Base-by-base conservation (phyloP, 305 asterid genomes). In the Fraxinus angustifolia region DNA sequence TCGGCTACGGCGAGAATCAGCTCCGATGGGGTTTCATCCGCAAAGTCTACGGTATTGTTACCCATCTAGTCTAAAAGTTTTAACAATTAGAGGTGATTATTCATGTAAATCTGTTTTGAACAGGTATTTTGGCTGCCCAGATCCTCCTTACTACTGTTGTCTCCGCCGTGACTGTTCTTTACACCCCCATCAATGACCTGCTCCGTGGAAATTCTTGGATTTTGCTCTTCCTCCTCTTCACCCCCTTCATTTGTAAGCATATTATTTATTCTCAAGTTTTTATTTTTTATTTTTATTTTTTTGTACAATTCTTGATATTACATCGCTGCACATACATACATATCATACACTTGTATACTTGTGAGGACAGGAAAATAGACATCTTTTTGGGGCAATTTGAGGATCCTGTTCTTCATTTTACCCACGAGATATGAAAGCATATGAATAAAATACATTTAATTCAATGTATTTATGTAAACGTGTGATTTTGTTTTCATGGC, bases 11-110 rank as follows among this genome's bases (percentile, higher is more conserved):
- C 38, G 99, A 96, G 88, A 96, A 94, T 82, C 95, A 88, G 81
- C 91, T 96, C 58, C 96, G 99, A 75, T 96, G 99, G 99, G 98
- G 97, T 12, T 96, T 96, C 88, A 93, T 96, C 12, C 97, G 97
- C 86, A 96, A 96, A 83, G 99, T 96, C 0, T 96, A 96, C 84
- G 97, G 97, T n/a, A 62, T 62, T 62, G 30, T 58, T 58, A 62
- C 26, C n/a, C 34, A 3, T 62, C 72, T 58, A 3, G 12, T 58
- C 30, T 58, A 58, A 58, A 58, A 58, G 30, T 23, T 58, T 19
- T 16, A 48, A 4, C 58, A 14, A 58, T 58, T 21, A 58, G 68
- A 58, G 12, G 4, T 2, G 30, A 58, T 8, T 21, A 23, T 62
- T 62, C 72, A 26, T 21, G 10, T 23, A 23, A 10, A 62, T 62